Evolutionary conservation across 768 basidiomycete species (phyloP), one percentile per base, ranked within the genome.

Genomic region (Cantharellus anzutake): DNA sequence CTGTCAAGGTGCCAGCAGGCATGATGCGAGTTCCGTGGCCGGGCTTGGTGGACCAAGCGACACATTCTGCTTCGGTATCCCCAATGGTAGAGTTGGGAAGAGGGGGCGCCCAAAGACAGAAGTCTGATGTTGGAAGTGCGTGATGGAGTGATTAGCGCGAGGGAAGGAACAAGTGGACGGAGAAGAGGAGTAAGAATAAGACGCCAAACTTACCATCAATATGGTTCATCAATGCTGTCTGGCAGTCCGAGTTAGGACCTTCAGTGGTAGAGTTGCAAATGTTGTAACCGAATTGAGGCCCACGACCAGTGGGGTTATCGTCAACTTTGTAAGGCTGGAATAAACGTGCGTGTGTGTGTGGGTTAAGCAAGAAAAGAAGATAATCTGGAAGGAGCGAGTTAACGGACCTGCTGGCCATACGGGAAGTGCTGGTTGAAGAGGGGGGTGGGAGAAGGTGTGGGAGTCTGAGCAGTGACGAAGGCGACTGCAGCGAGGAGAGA

Each of bases 251-350:
- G 4, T 71, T 57, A 62, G 77, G 78, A 68, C 73, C 76, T 60
- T 79, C 73, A 0, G 84, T 84, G 16, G 81, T 79, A 0, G 78
- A 75, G 68, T 84, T 85, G 68, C 82, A 84, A 5, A 71, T 65
- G 67, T 83, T 83, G 73, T 82, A 83, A 14, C 84, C 84, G 20
- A 65, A 64, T 66, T 86, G 84, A 11, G 71, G 65, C 11, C 82
- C 83, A 59, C 83, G 80, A 35, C 67, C 65, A 51, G 71, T 70
- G 7, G 67, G 56, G 62, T 70, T 69, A 2, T 65, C 64, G 60
- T 70, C 69, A 37, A 64, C 70, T 59, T 67, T 60, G 63, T 68
- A 67, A 3, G 70, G 70, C 68, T 67, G 37, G 20, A 29, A 29
- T 29, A 29, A 29, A 29, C 20, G 20, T 29, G 20, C 20, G 20